Base-by-base conservation (phyloP, 352 stramenopile species). In the Sclerospora graminicola region DNA sequence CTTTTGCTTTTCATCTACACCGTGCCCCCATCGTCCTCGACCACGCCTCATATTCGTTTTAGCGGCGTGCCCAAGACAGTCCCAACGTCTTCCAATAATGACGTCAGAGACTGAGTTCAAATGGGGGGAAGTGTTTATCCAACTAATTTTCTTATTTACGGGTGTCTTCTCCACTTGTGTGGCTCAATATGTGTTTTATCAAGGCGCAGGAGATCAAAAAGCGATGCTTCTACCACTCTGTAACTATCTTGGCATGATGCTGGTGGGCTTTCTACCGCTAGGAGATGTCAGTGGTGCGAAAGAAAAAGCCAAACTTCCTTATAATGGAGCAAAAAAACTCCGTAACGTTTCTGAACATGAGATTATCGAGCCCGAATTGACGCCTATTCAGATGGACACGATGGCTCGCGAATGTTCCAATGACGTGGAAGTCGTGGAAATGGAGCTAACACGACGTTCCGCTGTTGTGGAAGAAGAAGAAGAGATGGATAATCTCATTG, bases 221-320 rank as follows among this genome's bases (percentile, higher is more conserved):
- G 69, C 72, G n/a, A 89, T 91, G 76, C 57, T 91, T n/a, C 49
- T 91, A 28, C 80, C 80, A 45, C 66, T 91, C 2, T 89, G 80
- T 57, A 91, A 91, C 60, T 91, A 89, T 43, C 52, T 91, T 10
- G 80, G 80, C 14, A 88, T 91, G 67, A 88, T 89, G 77, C 70
- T 91, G 19, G 78, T 88, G 1, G 80, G 80, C 0, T 52, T 91
- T 13, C 57, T 89, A 19, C 75, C 80, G 0, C 37, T 21, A 14
- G 32, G 19, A 9, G 18, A 49, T n/a, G 50, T 40, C 5, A 33
- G 35, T 27, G 10, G 41, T 7, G 31, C 54, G 21, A 11, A 51
- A 6, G 29, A 33, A 20, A 35, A 19, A 3, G 13, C 28, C 13
- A 21, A 56, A 11, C 38, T 41, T 11, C 31, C 21, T 5, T 14